These are phyloP conservation scores for Colletotrichum sp. DNA, from an alignment of 2,329 filamentous ascomycete genomes.

Conservation along the genomic window DNA sequence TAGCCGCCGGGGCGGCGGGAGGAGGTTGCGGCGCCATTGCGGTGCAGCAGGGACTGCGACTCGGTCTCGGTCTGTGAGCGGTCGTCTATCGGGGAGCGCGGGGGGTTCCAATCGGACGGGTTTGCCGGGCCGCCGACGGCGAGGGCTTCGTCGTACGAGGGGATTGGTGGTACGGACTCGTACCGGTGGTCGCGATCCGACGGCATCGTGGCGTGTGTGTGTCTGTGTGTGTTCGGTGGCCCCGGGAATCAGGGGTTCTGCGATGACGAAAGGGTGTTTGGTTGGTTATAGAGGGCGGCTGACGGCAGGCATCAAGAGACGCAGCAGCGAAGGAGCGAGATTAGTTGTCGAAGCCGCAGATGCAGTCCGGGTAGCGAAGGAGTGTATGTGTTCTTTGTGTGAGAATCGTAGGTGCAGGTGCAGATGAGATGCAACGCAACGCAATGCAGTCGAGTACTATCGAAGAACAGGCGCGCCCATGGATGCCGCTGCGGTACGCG, in stretches of 20 bases:
- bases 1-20: constrained; percentile 65
- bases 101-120: constrained; percentile 31
- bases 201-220: constrained; percentile 9
- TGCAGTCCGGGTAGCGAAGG: not conserved
- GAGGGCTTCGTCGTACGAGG: constrained; percentile 46
- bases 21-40: constrained; percentile 39
- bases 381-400: not conserved
- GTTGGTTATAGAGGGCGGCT: not conserved
- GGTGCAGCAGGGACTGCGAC: constrained; percentile 74
- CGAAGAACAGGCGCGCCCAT: constrained; percentile 16
- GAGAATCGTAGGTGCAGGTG: not conserved
- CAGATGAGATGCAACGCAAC: not conserved
- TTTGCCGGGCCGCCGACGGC: constrained; percentile 39
- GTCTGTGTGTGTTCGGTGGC: not conserved
- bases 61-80: constrained; percentile 75
- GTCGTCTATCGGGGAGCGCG: constrained; percentile 47
- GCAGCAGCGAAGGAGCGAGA: not conserved
- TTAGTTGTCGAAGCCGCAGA: not conserved
- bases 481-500: constrained; percentile 1
- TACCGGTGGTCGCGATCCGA: constrained; percentile 29
- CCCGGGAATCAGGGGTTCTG: not conserved
- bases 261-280: not conserved
- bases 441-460: constrained; percentile 14
- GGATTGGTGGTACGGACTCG: constrained; percentile 43
- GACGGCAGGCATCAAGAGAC: not conserved